phyloP scores from a whole-genome alignment of 768 basidiomycete genomes.

The Mycena sanguinolenta region DNA sequence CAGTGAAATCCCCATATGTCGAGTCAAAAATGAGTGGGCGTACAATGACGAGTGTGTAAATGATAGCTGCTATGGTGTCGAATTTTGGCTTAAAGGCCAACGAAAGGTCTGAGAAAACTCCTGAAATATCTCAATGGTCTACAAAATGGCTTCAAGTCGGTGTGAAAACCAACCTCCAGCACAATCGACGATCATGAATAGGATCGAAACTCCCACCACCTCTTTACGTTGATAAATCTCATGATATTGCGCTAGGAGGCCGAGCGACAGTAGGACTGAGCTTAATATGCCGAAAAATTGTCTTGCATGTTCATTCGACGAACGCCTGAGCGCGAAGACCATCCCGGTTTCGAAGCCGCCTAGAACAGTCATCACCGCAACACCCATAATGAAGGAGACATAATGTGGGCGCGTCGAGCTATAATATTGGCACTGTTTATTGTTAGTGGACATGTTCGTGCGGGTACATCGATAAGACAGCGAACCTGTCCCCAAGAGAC shows the following conservation, averaged over 20 bases:
- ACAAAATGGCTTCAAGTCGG: too few species aligned
- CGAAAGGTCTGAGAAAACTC: conserved; percentile 77
- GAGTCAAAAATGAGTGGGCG: conserved; percentile 37
- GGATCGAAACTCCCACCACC: conserved; percentile 76
- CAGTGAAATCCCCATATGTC: conserved; percentile 7
- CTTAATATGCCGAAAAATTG: conserved; percentile 74
- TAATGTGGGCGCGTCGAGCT: conserved; percentile 54
- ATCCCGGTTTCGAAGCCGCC: conserved; percentile 73
- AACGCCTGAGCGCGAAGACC: conserved; percentile 70
- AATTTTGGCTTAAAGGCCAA: conserved; percentile 74
- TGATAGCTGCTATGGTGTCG: conserved; percentile 73
- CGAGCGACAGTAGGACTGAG: conserved; percentile 67
- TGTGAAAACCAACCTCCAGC: too few species aligned
- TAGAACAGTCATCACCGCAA: conserved; percentile 55
- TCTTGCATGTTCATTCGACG: conserved; percentile 51
- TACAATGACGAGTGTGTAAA: conserved; percentile 74
- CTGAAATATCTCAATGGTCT: conserved; percentile 56
- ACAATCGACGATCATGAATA: conserved; percentile 80
- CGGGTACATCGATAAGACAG: not conserved
- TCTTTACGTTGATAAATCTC: conserved; percentile 78
- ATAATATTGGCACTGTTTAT: conserved; percentile 78
- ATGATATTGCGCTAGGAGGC: conserved; percentile 73
- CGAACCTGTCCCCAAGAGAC: conserved; percentile 78
- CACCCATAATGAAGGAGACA: conserved; percentile 52
- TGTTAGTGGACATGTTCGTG: not conserved